Conservation (phyloP, 2,329 filamentous ascomycete species). For the Macrophomina tecta region DNA sequence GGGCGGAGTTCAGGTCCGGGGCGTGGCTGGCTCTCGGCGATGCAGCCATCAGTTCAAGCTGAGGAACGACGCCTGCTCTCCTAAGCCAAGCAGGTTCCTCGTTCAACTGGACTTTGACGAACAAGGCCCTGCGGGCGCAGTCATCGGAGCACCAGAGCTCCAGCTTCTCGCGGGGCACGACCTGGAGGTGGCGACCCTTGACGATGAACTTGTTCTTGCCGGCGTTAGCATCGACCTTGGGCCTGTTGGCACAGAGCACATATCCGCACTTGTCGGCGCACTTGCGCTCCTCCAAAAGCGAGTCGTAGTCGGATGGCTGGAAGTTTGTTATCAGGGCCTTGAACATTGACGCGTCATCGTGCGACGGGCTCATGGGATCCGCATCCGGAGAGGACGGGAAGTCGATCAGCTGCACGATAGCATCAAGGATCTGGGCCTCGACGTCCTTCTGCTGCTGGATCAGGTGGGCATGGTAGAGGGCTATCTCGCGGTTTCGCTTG, state of each 20-base stretch:
- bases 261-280: conserved; percentile 85
- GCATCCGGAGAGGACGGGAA: conserved; percentile 60
- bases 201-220: conserved; percentile 68
- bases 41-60: conserved; percentile 42
- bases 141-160: conserved; percentile 86
- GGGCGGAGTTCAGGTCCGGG: conserved; percentile 16
- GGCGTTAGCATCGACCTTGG: conserved; percentile 58
- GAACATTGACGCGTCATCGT: conserved; percentile 69
- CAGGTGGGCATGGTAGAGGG: conserved; percentile 79
- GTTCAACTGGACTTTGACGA: conserved; percentile 85
- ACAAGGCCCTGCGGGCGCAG: conserved; percentile 81
- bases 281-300: conserved; percentile 86
- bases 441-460: conserved; percentile 83
- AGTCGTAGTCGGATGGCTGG: conserved; percentile 87
- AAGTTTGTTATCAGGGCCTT: conserved; percentile 72
- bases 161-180: conserved; percentile 73
- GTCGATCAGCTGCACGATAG: conserved; percentile 74
- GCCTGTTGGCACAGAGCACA: conserved; percentile 73
- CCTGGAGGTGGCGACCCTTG: conserved; percentile 62
- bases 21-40: background rate
- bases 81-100: conserved; percentile 87
- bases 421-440: conserved; percentile 74
- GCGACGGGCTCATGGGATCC: conserved; percentile 58
- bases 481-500: conserved; percentile 64
- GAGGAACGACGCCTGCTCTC: conserved; percentile 53